A percentile compares a stretch with the other conserved stretches of the same genome.
Conservation (phyloP, 768 basidiomycete species). For the Tylopilus felleus region DNA sequence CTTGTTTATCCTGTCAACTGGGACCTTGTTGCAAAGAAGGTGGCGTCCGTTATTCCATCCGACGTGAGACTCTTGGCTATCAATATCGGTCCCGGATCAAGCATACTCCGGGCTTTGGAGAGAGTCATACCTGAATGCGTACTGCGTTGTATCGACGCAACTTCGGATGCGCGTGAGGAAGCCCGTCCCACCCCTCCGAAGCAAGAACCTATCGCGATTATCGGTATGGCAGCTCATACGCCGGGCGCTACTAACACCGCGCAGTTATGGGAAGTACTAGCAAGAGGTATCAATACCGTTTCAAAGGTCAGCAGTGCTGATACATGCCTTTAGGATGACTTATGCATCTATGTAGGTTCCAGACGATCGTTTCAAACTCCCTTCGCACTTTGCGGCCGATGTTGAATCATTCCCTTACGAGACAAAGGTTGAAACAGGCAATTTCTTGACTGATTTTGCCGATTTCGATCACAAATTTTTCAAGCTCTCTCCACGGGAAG, state of each 20-base stretch:
- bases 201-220: constrained; percentile 59
- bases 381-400: constrained; percentile 33
- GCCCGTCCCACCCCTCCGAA: constrained; percentile 12
- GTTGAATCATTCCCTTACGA: constrained; percentile 33
- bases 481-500: constrained; percentile 70
- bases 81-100: constrained; percentile 49
- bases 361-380: constrained; percentile 48
- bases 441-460: constrained; percentile 57
- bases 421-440: constrained; percentile 55
- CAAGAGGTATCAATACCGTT: constrained; percentile 53
- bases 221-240: constrained; percentile 64
- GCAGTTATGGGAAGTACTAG: constrained; percentile 58
- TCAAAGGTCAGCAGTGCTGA: constrained; percentile 42
- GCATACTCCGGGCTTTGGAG: constrained; percentile 39
- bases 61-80: constrained; percentile 34
- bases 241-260: constrained; percentile 47
- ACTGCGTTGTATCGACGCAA: constrained; percentile 16
- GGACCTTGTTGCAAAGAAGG: constrained; percentile 39
- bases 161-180: constrained; percentile 7
- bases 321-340: background rate
- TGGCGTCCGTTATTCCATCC: constrained; percentile 16
- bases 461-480: constrained; percentile 72
- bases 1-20: constrained; percentile 52
- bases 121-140: constrained; percentile 27
- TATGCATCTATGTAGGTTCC: constrained; percentile 49